phyloP scores from a whole-genome alignment of 805 yeast species.

The Saccharomycopsis babjevae region DNA sequence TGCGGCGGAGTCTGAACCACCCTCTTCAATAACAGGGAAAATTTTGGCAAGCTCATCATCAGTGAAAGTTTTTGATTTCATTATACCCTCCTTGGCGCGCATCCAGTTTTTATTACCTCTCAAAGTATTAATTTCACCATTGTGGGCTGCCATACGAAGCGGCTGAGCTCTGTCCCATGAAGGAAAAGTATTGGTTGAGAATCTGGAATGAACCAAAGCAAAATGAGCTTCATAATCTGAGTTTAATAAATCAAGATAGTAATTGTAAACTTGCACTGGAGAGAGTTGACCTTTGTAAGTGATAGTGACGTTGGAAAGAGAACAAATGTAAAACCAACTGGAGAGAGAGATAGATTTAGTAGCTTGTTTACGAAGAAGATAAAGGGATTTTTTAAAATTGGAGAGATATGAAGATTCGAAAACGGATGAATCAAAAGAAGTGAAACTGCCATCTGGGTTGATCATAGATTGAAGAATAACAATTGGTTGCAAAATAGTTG shows the following conservation, averaged over 20 bases:
- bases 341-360: slow-evolving; percentile 87
- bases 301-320: slow-evolving; percentile 77
- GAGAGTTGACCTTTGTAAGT: slow-evolving; percentile 97
- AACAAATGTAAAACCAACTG: slow-evolving; percentile 96
- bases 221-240: slow-evolving; percentile 91
- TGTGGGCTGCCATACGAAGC: slow-evolving; percentile 92
- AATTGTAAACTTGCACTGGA: slow-evolving; percentile 90
- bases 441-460: slow-evolving; percentile 24
- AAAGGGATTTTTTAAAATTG: slow-evolving; percentile 73
- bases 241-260: slow-evolving; percentile 85
- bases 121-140: slow-evolving; percentile 95
- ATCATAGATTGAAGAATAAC: slow-evolving; percentile 49
- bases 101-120: slow-evolving; percentile 99
- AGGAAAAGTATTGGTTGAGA: slow-evolving; percentile 97
- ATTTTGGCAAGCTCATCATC: slow-evolving; percentile 75
- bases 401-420: slow-evolving; percentile 47
- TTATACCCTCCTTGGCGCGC: slow-evolving; percentile 97
- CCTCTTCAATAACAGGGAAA: slow-evolving; percentile 94
- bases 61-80: slow-evolving; percentile 79
- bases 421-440: slow-evolving; percentile 35
- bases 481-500: slow-evolving; percentile 86
- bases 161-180: slow-evolving; percentile 99
- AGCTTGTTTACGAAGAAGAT: slow-evolving; percentile 78
- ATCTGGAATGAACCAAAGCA: slow-evolving; percentile 93
- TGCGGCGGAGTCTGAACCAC: slow-evolving; percentile 98